Conservation (phyloP, 1,284 basidiomycete species). For the Ustilago nuda region DNA sequence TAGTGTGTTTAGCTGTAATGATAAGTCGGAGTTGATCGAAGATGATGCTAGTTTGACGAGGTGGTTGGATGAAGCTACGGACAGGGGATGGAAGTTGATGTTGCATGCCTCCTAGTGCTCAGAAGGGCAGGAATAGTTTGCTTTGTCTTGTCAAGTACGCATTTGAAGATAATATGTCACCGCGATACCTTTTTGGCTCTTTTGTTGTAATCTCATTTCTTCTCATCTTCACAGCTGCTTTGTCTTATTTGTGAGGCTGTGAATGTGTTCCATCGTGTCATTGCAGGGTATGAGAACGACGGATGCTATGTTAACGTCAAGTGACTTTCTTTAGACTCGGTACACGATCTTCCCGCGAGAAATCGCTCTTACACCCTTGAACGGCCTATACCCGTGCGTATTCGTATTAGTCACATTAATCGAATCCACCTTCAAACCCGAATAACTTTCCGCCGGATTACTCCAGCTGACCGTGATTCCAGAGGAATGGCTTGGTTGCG, state of each 20-base stretch:
- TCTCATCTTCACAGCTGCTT: background rate
- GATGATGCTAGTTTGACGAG: slow-evolving; percentile 79
- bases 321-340: slow-evolving; percentile 25
- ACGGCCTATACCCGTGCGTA: slow-evolving; percentile 72
- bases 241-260: too few species aligned
- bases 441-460: slow-evolving; percentile 80
- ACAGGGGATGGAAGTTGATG: slow-evolving; percentile 85
- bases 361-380: slow-evolving; percentile 74
- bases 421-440: slow-evolving; percentile 84
- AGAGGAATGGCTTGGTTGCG: slow-evolving; percentile 74
- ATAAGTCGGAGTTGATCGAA: slow-evolving; percentile 75
- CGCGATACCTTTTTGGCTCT: slow-evolving; percentile 11
- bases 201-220: slow-evolving; percentile 3
- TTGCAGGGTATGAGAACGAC: background rate
- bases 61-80: slow-evolving; percentile 76
- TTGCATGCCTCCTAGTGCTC: slow-evolving; percentile 76
- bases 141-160: background rate
- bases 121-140: background rate
- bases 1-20: slow-evolving; percentile 69
- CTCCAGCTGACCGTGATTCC: slow-evolving; percentile 80
- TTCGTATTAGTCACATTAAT: slow-evolving; percentile 77
- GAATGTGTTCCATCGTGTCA: background rate
- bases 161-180: slow-evolving; percentile 5
- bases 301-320: background rate
- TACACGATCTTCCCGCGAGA: slow-evolving; percentile 64